Evolutionary conservation across 2,329 filamentous ascomycete species (phyloP), one percentile per base, ranked within the genome.

Genomic region (Calonectria henricotiae): DNA sequence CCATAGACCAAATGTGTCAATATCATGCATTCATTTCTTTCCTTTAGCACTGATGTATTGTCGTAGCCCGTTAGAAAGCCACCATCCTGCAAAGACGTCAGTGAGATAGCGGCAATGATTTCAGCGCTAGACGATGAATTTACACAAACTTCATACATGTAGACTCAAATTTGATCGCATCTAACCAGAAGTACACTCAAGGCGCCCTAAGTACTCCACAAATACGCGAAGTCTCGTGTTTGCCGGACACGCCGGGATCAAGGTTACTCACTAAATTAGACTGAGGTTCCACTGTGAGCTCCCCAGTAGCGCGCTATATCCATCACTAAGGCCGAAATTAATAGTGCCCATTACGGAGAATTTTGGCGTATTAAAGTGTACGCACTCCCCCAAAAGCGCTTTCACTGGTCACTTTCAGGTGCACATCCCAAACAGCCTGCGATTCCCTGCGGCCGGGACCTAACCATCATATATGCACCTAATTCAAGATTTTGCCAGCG

Each of bases 241-340:
- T n/a, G 3, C 8, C 43, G n/a, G 43, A n/a, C 43, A 46, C n/a
- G n/a, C 35, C 32, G 5, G 32, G 20, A 55, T 25, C 35, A 58
- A 39, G 20, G 51, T 58, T 58, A 58, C 35, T 39, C 51, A 25
- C 51, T 58, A 58, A 58, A 58, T 58, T 58, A 39, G 35, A 11
- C n/a, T 32, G 7, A 39, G 43, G 51, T 58, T 20, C 51, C 51
- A 41, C 51, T 39, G 5, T 27, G n/a, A 23, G n/a, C 46, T 17
- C 8, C 1, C 37, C n/a, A 32, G n/a, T 58, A 9, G 51, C 20
- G 35, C 51, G 15, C 51, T 39, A 25, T 39, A 23, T 12, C 32
- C 20, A 58, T 39, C 51, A 9, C 32, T 58, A 39, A 25, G 37
- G 5, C 20, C 35, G 5, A 15, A 23, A 58, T 58, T 58, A 58